Conservation (phyloP, 208 protist genomes). For the Angomonas deanei region DNA sequence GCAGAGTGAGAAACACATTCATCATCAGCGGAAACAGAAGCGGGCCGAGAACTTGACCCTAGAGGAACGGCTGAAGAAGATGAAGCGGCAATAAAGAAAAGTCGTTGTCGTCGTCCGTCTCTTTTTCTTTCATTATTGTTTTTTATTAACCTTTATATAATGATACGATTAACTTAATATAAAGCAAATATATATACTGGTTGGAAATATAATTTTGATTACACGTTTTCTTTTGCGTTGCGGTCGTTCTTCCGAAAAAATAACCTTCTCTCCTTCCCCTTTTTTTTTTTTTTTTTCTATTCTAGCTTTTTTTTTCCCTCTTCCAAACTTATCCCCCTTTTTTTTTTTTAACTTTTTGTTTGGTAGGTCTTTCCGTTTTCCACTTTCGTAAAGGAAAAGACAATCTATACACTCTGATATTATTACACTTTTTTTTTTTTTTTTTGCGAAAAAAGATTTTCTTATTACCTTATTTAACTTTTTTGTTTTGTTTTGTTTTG, state of each 20-base stretch:
- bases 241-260: neutral
- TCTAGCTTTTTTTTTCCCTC: neutral
- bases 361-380: neutral
- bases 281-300: neutral
- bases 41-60: constrained; percentile 65
- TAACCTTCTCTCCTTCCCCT: neutral
- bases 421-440: no score
- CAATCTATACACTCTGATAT: no score
- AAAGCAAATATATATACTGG: neutral
- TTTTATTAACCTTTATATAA: no score
- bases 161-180: neutral
- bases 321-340: neutral
- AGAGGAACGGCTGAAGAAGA: constrained; percentile 58
- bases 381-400: neutral
- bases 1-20: constrained; percentile 67
- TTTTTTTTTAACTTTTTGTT: constrained; percentile 7
- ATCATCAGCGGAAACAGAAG: constrained; percentile 62
- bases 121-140: neutral
- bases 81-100: constrained; percentile 9
- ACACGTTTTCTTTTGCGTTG: no score
- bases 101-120: neutral
- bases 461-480: constrained; percentile 14
- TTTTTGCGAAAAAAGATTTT: neutral
- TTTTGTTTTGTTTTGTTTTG: constrained; percentile 7
- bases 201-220: no score